Conservation (phyloP, 176 grass and related monocot genomes). For the Microstegium vimineum region DNA sequence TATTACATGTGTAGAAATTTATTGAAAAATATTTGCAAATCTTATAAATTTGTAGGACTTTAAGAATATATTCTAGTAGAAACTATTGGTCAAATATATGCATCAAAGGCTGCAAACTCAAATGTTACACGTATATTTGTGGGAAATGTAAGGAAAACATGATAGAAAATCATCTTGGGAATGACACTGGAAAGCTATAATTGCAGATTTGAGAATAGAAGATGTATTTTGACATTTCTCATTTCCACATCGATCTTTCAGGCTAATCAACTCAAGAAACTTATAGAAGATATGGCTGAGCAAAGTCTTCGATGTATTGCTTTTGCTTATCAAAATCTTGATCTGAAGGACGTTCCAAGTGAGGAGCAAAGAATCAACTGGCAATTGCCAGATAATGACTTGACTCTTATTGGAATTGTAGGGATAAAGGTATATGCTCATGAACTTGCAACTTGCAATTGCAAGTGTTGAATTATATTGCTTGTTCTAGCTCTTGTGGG, state of each 20-base stretch:
- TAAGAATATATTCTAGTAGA: background rate
- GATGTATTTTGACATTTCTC: conserved; percentile 9
- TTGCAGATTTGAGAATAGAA: background rate
- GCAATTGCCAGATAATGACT: conserved; percentile 65
- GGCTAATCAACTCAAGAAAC: conserved; percentile 58
- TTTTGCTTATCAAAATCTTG: conserved; percentile 73
- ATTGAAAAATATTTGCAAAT: background rate
- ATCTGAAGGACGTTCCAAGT: conserved; percentile 45
- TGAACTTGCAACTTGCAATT: too few species aligned
- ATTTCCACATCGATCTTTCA: conserved; percentile 34
- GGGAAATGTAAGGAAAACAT: background rate
- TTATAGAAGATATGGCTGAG: conserved; percentile 73
- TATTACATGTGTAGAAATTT: background rate
- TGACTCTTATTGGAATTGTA: conserved; percentile 73
- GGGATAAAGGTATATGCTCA: conserved; percentile 78
- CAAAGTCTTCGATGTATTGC: conserved; percentile 86
- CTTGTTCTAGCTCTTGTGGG: background rate
- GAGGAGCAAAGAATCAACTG: conserved; percentile 66
- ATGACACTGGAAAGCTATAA: background rate
- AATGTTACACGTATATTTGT: background rate
- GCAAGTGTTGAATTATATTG: conserved; percentile 25
- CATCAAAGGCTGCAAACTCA: background rate
- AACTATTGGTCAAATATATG: background rate
- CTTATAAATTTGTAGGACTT: background rate
- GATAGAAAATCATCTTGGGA: background rate